Conservation (phyloP, 2,329 filamentous ascomycete genomes). For the Rhynchosporium graminicola region DNA sequence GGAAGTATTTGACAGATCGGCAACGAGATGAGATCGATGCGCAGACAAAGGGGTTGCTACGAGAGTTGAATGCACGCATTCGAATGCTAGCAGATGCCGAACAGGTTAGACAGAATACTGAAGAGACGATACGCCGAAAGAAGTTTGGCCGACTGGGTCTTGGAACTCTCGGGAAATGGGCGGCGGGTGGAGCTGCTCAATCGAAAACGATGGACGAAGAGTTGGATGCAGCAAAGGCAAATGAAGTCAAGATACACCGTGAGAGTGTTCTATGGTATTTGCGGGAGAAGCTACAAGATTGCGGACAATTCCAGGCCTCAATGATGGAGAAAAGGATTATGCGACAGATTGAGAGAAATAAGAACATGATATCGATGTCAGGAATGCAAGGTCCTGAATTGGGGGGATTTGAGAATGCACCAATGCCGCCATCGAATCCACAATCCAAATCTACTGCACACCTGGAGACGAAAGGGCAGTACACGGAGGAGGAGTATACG, state of each 20-base stretch:
- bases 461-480: conserved; percentile 30
- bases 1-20: conserved; percentile 63
- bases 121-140: conserved; percentile 68
- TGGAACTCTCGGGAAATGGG: conserved; percentile 65
- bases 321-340: conserved; percentile 93
- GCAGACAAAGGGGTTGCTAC: conserved; percentile 81
- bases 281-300: conserved; percentile 72
- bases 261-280: conserved; percentile 86
- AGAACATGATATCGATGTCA: conserved; percentile 77
- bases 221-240: conserved; percentile 68
- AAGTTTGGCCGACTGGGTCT: conserved; percentile 64
- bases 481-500: conserved; percentile 56
- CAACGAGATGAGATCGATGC: conserved; percentile 87
- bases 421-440: conserved; percentile 25
- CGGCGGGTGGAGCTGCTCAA: conserved; percentile 61
- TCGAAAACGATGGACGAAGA: conserved; percentile 67
- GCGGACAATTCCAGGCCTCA: conserved; percentile 74
- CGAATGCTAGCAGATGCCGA: conserved; percentile 79
- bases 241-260: conserved; percentile 67
- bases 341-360: conserved; percentile 85
- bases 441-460: conserved; percentile 22
- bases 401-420: conserved; percentile 32
- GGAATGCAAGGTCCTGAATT: conserved; percentile 41
- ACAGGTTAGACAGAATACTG: conserved; percentile 75
- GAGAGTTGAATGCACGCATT: conserved; percentile 82